These are phyloP conservation scores for Thalassiosira mediterranea DNA, from an alignment of 352 stramenopile species.

Conservation along the genomic window DNA sequence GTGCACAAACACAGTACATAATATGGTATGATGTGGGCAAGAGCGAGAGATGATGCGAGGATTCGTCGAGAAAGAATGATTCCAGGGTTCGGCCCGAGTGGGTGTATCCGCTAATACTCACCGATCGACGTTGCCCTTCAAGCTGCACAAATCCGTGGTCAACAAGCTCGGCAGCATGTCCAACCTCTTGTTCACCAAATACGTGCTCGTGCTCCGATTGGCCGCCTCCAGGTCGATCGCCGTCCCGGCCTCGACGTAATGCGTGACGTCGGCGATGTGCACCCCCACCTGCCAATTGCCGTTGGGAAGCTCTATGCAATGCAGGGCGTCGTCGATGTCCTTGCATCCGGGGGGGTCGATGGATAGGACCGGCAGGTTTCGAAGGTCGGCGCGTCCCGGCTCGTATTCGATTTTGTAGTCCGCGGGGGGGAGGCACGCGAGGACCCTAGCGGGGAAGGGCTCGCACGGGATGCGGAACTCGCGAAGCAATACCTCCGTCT, in stretches of 20 bases:
- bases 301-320: conserved; percentile 91
- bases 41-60: too few species aligned
- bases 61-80: too few species aligned
- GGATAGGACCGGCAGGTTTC: conserved; percentile 90
- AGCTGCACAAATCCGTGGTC: conserved; percentile 97
- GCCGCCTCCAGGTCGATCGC: conserved; percentile 94
- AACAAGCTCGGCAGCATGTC: conserved; percentile 98
- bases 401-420: conserved; percentile 96
- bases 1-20: background rate
- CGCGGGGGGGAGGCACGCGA: conserved; percentile 89
- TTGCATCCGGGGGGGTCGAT: conserved; percentile 91
- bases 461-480: conserved; percentile 96
- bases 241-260: conserved; percentile 94
- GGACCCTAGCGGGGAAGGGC: conserved; percentile 87
- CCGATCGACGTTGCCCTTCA: conserved; percentile 87
- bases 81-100: too few species aligned
- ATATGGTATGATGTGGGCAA: too few species aligned
- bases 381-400: conserved; percentile 89
- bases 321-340: conserved; percentile 99
- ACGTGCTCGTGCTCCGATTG: conserved; percentile 92
- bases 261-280: conserved; percentile 98
- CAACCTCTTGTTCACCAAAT: conserved; percentile 97
- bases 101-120: too few species aligned
- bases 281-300: conserved; percentile 94
- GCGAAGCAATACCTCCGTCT: conserved; percentile 94